Conservation (phyloP, 2,329 filamentous ascomycete species). For the Microdochium trichocladiopsis region DNA sequence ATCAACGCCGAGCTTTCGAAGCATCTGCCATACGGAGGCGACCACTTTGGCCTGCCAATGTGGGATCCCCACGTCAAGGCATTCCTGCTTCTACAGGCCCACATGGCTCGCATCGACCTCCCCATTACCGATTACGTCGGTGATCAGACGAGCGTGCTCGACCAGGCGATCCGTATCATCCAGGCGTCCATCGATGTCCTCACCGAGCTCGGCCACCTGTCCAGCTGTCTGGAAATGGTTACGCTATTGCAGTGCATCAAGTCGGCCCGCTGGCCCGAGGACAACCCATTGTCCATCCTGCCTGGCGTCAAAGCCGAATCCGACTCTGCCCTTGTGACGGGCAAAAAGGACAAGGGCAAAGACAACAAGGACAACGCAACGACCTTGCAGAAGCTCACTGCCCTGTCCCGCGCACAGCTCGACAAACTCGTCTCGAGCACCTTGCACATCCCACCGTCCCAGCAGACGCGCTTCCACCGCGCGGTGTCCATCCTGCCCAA, state of each 20-base stretch:
- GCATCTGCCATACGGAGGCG: constrained; percentile 61
- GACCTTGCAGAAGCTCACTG: constrained; percentile 30
- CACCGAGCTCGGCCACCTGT: constrained; percentile 77
- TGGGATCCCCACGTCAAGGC: constrained; percentile 99
- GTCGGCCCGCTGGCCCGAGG: constrained; percentile 82
- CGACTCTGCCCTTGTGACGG: background rate
- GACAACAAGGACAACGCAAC: constrained; percentile 29
- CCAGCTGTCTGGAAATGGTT: constrained; percentile 76
- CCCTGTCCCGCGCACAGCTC: constrained; percentile 10
- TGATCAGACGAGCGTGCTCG: constrained; percentile 81
- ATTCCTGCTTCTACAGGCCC: constrained; percentile 87
- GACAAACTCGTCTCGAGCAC: constrained; percentile 35
- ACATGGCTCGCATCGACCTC: constrained; percentile 87
- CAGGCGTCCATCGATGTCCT: constrained; percentile 93
- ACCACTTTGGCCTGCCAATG: constrained; percentile 69
- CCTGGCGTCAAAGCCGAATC: constrained; percentile 55
- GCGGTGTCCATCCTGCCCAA: constrained; percentile 63
- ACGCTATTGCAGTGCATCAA: constrained; percentile 87
- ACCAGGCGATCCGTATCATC: constrained; percentile 94
- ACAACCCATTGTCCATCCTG: constrained; percentile 71
- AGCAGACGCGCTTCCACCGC: constrained; percentile 44
- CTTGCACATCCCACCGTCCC: constrained; percentile 39
- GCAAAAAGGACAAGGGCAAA: constrained; percentile 19
- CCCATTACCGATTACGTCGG: constrained; percentile 97
- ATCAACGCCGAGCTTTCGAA: constrained; percentile 87